phyloP scores from a whole-genome alignment of 768 basidiomycete genomes.

The Lactifluus rugatus region DNA sequence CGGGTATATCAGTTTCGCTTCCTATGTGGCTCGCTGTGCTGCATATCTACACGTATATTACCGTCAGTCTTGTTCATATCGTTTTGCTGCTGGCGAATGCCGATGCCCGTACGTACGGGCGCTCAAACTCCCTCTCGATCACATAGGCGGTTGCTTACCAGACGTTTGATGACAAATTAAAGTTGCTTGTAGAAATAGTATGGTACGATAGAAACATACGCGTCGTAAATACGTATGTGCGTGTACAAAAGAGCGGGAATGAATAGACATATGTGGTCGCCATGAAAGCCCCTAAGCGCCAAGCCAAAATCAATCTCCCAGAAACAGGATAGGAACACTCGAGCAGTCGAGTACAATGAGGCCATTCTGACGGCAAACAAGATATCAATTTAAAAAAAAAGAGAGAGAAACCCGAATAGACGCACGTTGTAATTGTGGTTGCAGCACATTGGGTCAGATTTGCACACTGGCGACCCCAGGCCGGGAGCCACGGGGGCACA shows the following conservation, averaged over 20 bases:
- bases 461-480: neutral
- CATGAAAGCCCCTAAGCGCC: no score
- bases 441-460: neutral
- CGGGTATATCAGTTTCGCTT: no score
- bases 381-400: neutral
- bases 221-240: neutral
- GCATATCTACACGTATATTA: no score
- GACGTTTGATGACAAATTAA: neutral
- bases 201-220: constrained; percentile 1
- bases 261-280: constrained; percentile 1
- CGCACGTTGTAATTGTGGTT: neutral
- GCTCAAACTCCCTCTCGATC: no score
- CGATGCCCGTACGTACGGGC: no score
- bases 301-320: no score
- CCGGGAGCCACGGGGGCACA: neutral
- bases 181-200: constrained; percentile 1
- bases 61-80: no score
- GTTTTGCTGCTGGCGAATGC: no score
- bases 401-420: neutral
- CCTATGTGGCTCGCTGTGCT: no score
- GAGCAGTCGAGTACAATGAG: neutral
- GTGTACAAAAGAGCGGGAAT: neutral
- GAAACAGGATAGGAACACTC: neutral
- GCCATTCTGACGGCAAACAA: neutral
- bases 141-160: no score